Conservation (phyloP, 371 early-diverging fungal species). For the Gilbertella persicaria region DNA sequence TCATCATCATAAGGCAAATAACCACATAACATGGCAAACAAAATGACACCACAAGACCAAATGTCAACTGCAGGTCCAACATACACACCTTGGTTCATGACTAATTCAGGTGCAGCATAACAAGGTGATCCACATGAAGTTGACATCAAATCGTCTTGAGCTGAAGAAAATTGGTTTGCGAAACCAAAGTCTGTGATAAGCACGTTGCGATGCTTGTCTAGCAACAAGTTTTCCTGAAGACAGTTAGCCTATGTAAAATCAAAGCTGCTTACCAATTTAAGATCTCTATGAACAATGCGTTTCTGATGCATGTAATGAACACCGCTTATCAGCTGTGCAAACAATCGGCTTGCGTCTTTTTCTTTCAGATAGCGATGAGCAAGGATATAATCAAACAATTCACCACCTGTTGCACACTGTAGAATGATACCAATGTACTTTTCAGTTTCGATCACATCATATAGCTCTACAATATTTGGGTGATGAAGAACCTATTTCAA, state of each 20-base stretch:
- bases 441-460: slow-evolving; percentile 96
- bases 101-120: slow-evolving; percentile 98
- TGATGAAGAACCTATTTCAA: slow-evolving; percentile 75
- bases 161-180: slow-evolving; percentile 87
- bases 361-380: slow-evolving; percentile 93
- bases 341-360: slow-evolving; percentile 86
- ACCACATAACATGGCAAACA: slow-evolving; percentile 97
- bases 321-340: slow-evolving; percentile 94
- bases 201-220: slow-evolving; percentile 87
- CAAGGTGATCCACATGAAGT: slow-evolving; percentile 98
- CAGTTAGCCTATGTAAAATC: neutral
- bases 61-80: slow-evolving; percentile 97
- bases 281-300: slow-evolving; percentile 93
- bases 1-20: slow-evolving; percentile 99
- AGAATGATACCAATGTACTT: slow-evolving; percentile 94
- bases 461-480: slow-evolving; percentile 89
- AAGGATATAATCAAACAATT: slow-evolving; percentile 95
- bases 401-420: slow-evolving; percentile 96
- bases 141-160: slow-evolving; percentile 77
- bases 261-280: slow-evolving; percentile 77
- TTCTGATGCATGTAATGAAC: slow-evolving; percentile 88
- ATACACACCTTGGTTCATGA: slow-evolving; percentile 96
- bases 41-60: slow-evolving; percentile 95
- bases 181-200: slow-evolving; percentile 99
- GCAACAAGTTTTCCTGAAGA: slow-evolving; percentile 84